Evolutionary conservation across 192 early-diverging fungal species (phyloP).

Genomic region (Mycoemilia scoparia): DNA sequence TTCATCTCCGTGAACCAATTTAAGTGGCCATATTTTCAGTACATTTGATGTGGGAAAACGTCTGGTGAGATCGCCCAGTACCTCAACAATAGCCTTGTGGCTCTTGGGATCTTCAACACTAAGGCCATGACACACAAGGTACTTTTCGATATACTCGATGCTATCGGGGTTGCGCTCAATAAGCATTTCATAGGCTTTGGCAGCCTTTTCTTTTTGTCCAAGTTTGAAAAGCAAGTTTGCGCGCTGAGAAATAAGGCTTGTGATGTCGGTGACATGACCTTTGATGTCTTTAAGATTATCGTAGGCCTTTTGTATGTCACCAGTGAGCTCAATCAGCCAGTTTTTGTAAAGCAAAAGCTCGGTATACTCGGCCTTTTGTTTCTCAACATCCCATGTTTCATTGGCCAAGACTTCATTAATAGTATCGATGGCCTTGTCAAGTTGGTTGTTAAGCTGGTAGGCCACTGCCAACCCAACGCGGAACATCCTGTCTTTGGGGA

Average conservation of each 20-base stretch:
- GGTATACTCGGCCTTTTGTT: conserved; percentile 58
- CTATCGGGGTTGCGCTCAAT: conserved; percentile 69
- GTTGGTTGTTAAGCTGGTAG: conserved; percentile 61
- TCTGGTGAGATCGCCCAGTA: conserved; percentile 29
- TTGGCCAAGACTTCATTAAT: too few species aligned
- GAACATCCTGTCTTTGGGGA: conserved; percentile 47
- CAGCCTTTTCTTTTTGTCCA: conserved; percentile 47
- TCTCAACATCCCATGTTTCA: conserved; percentile 45
- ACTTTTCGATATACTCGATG: conserved; percentile 46
- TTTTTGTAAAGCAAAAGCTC: conserved; percentile 81
- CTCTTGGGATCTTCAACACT: conserved; percentile 10
- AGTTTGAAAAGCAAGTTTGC: conserved; percentile 47
- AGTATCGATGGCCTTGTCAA: conserved; percentile 54
- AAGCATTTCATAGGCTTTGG: conserved; percentile 54
- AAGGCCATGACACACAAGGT: conserved; percentile 33
- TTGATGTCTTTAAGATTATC: conserved; percentile 61
- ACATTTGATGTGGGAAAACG: conserved; percentile 71
- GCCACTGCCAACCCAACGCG: conserved; percentile 78
- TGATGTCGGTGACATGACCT: conserved; percentile 51
- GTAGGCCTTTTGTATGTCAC: conserved; percentile 55
- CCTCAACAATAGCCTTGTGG: conserved; percentile 19
- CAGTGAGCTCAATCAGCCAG: conserved; percentile 64
- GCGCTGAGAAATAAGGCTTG: conserved; percentile 54
- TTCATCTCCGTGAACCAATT: conserved; percentile 46
- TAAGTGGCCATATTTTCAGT: conserved; percentile 56